These are phyloP conservation scores for Cyclostephanos tholiformis DNA, from an alignment of 108 stramenopile genomes.

Conservation along the genomic window DNA sequence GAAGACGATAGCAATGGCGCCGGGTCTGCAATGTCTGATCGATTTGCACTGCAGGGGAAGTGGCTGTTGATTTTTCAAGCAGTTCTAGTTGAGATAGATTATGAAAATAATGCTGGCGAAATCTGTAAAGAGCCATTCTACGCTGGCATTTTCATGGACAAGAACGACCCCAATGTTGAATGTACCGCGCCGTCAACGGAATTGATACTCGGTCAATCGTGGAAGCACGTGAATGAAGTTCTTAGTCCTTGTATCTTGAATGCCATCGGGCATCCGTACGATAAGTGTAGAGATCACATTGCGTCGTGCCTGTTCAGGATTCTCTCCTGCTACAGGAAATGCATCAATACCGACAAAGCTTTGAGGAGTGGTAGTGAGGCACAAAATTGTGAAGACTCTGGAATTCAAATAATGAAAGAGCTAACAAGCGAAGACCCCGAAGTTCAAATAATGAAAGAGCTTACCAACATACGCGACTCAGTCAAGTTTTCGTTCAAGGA, in stretches of 20 bases:
- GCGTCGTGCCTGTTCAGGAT: slow-evolving; percentile 80
- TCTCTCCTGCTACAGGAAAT: slow-evolving; percentile 77
- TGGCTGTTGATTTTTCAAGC: slow-evolving; percentile 82
- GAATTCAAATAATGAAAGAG: slow-evolving; percentile 60
- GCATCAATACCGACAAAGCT: slow-evolving; percentile 32
- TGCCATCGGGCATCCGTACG: slow-evolving; percentile 87
- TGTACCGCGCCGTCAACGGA: slow-evolving; percentile 15
- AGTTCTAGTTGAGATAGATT: slow-evolving; percentile 79
- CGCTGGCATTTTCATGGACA: slow-evolving; percentile 26
- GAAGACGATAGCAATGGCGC: slow-evolving; percentile 35
- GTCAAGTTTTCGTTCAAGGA: slow-evolving; percentile 59
- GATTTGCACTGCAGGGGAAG: slow-evolving; percentile 84
- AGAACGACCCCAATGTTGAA: not conserved
- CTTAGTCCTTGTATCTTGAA: slow-evolving; percentile 69
- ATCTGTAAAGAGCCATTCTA: slow-evolving; percentile 44
- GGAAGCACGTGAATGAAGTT: slow-evolving; percentile 63
- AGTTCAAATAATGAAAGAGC: slow-evolving; percentile 60
- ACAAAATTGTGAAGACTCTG: slow-evolving; percentile 51
- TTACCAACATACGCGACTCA: slow-evolving; percentile 45
- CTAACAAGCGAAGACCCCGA: slow-evolving; percentile 61
- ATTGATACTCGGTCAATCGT: slow-evolving; percentile 53
- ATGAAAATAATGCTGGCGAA: slow-evolving; percentile 42
- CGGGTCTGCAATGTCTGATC: slow-evolving; percentile 51
- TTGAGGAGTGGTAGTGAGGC: slow-evolving; percentile 19
- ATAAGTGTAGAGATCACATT: slow-evolving; percentile 87